Percentiles rank a stretch among this genome's conserved stretches.
phyloP scores from a whole-genome alignment of 2,329 filamentous ascomycete species.

The Malbranchea zuffiana region DNA sequence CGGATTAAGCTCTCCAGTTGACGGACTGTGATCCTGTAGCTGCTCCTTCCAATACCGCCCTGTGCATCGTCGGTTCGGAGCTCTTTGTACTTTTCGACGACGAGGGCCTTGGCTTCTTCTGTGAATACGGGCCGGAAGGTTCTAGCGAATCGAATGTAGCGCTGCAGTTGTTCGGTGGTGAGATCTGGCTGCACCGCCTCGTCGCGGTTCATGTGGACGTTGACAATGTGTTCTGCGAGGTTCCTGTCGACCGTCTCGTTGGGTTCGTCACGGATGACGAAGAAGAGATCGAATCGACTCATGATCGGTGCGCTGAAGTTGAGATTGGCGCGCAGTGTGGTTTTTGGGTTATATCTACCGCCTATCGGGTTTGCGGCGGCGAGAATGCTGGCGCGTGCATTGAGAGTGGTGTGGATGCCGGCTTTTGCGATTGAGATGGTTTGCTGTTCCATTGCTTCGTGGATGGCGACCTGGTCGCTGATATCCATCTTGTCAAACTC shows the following conservation, averaged over 20 bases:
- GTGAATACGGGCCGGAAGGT: constrained; percentile 93
- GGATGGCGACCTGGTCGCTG: constrained; percentile 90
- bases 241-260: constrained; percentile 85
- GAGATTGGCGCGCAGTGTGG: constrained; percentile 84
- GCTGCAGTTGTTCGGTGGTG: constrained; percentile 88
- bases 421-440: constrained; percentile 98
- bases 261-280: constrained; percentile 93
- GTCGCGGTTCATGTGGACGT: constrained; percentile 84
- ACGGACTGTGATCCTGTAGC: constrained; percentile 92
- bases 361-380: constrained; percentile 93
- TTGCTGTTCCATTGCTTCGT: constrained; percentile 99
- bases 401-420: constrained; percentile 93
- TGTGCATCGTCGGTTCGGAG: constrained; percentile 86
- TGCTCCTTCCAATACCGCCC: constrained; percentile 86
- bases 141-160: constrained; percentile 90
- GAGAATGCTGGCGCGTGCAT: constrained; percentile 88
- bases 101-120: constrained; percentile 68
- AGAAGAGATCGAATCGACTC: constrained; percentile 98
- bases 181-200: constrained; percentile 87
- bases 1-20: constrained; percentile 95
- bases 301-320: constrained; percentile 99
- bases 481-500: constrained; percentile 99
- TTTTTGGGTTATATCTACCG: constrained; percentile 90
- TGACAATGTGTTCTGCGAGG: constrained; percentile 87
- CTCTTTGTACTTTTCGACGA: constrained; percentile 93